Conservation (phyloP, 2,329 filamentous ascomycete species). For the Pseudopithomyces chartarum region DNA sequence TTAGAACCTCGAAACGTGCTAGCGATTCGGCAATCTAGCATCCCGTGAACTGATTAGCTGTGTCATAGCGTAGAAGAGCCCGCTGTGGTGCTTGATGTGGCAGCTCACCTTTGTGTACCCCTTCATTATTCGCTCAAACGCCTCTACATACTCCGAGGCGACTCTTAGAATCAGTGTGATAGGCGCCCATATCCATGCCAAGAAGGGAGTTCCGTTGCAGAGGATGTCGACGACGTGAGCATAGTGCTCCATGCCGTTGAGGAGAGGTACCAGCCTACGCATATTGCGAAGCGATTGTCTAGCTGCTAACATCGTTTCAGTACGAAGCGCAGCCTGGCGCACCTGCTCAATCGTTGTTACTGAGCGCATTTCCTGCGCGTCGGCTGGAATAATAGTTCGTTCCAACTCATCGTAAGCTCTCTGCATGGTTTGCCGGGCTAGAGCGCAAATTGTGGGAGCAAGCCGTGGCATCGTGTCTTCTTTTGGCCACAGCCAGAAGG, state of each 20-base stretch:
- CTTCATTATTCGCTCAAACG: conserved; percentile 44
- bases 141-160: conserved; percentile 43
- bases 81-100: too few relatives aligned
- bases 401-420: conserved; percentile 27
- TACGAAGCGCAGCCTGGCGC: conserved; percentile 38
- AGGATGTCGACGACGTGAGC: conserved; percentile 49
- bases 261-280: conserved; percentile 50
- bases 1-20: conserved; percentile 45
- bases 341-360: conserved; percentile 46
- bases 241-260: conserved; percentile 51
- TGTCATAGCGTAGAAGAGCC: too few relatives aligned
- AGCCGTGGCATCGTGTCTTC: not conserved
- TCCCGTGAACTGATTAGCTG: too few relatives aligned
- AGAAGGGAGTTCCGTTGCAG: conserved; percentile 54
- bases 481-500: not conserved
- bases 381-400: conserved; percentile 9
- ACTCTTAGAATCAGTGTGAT: conserved; percentile 21
- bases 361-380: conserved; percentile 28
- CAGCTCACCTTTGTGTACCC: conserved; percentile 1
- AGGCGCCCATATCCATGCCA: conserved; percentile 51
- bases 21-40: conserved; percentile 24
- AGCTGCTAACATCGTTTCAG: conserved; percentile 49
- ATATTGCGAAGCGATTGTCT: conserved; percentile 51
- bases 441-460: not conserved
- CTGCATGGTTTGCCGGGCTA: conserved; percentile 31